A percentile compares a stretch with the other conserved stretches of the same genome.
Evolutionary conservation across 2,329 filamentous ascomycete species (phyloP).

Genomic region (Phaeomoniella chlamydospora): DNA sequence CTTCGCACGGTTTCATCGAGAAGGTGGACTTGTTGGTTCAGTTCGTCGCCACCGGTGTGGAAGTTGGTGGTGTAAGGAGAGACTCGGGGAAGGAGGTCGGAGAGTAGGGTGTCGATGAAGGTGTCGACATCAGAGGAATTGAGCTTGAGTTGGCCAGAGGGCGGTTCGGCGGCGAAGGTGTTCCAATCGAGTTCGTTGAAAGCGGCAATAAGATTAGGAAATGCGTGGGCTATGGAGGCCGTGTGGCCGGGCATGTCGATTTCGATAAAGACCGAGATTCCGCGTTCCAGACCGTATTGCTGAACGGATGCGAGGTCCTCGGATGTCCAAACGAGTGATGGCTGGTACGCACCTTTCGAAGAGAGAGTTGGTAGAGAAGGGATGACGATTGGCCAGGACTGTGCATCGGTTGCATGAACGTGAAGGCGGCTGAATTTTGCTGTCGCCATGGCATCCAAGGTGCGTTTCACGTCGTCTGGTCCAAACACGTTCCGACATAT

Average conservation of each 20-base stretch:
- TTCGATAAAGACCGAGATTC: conserved; percentile 59
- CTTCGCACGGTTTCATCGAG: conserved; percentile 60
- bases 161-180: conserved; percentile 38
- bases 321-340: conserved; percentile 52
- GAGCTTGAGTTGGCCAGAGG: conserved; percentile 54
- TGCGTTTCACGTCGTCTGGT: conserved; percentile 52
- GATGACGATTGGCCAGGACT: conserved; percentile 60
- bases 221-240: conserved; percentile 47
- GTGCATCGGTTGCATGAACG: conserved; percentile 41
- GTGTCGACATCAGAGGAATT: conserved; percentile 55
- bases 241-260: conserved; percentile 75
- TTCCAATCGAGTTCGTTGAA: conserved; percentile 39
- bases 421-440: conserved; percentile 44
- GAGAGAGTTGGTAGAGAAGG: conserved; percentile 59
- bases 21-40: conserved; percentile 60
- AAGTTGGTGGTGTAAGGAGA: conserved; percentile 59
- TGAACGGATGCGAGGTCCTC: conserved; percentile 53
- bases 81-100: conserved; percentile 62
- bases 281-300: conserved; percentile 52
- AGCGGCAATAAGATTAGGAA: conserved; percentile 59
- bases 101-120: conserved; percentile 59
- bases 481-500: conserved; percentile 59
- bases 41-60: conserved; percentile 79
- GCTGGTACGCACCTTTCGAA: conserved; percentile 57
- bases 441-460: conserved; percentile 57